A percentile compares a stretch with the other conserved stretches of the same genome.
Evolutionary conservation across 2,329 filamentous ascomycete genomes (phyloP).

Genomic region (Cryphonectria radicalis): DNA sequence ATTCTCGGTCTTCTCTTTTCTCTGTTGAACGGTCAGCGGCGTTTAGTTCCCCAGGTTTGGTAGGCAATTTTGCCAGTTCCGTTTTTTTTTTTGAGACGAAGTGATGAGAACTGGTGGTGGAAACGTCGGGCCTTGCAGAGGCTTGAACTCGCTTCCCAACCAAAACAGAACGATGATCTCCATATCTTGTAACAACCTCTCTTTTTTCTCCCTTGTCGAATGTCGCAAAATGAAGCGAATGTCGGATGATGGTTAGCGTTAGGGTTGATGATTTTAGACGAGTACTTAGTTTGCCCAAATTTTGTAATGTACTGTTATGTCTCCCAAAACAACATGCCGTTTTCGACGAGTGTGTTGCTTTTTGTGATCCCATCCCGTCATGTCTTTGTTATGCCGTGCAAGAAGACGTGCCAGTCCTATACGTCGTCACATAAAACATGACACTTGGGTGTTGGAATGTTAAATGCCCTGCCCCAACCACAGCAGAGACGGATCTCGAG

Average conservation of each 20-base stretch:
- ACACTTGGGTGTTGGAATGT: neutral
- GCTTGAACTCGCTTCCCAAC: neutral
- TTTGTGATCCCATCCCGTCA: neutral
- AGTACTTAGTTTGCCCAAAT: neutral
- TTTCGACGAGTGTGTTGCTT: neutral
- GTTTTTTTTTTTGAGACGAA: slow-evolving; percentile 11
- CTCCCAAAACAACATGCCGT: neutral
- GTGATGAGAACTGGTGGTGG: slow-evolving; percentile 22
- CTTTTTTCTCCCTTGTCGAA: slow-evolving; percentile 1
- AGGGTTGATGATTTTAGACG: slow-evolving; percentile 8
- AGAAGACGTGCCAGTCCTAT: slow-evolving; percentile 3
- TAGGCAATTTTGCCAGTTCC: neutral
- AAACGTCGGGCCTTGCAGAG: neutral
- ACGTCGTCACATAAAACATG: slow-evolving; percentile 3
- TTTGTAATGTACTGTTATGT: neutral
- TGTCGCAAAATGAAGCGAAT: slow-evolving; percentile 13
- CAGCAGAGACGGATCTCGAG: neutral
- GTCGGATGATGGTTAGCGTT: neutral
- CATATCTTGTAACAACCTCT: slow-evolving; percentile 8
- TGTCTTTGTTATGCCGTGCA: neutral
- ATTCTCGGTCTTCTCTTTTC: neutral
- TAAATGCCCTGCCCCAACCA: too few relatives aligned
- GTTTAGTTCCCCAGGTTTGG: neutral
- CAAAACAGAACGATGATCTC: neutral
- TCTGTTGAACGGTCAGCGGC: slow-evolving; percentile 4